These are phyloP conservation scores for Microbotryum silenes-acaulis DNA, from an alignment of 1,284 basidiomycete genomes.

Conservation along the genomic window DNA sequence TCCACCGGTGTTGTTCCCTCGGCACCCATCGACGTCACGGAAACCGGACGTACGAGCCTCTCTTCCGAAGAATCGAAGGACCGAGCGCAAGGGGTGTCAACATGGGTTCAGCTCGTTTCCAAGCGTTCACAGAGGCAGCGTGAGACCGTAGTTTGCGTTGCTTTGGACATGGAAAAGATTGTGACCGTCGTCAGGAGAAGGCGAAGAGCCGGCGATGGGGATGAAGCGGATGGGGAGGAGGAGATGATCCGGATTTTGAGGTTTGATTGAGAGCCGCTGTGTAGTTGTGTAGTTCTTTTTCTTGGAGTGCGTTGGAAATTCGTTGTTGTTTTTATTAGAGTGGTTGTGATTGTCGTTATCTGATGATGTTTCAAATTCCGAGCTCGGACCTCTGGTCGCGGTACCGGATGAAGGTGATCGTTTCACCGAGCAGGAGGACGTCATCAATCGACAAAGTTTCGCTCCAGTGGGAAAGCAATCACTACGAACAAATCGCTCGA, in stretches of 20 bases:
- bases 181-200: constrained; percentile 4
- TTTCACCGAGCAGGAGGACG: too few species aligned
- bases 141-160: constrained; percentile 1
- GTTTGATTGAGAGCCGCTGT: constrained; percentile 14
- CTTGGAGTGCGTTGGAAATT: background rate
- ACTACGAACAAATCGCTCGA: too few species aligned
- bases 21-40: background rate
- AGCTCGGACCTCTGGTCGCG: too few species aligned
- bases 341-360: too few species aligned
- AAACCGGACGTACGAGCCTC: background rate
- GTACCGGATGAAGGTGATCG: too few species aligned
- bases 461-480: too few species aligned
- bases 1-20: background rate
- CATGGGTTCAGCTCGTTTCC: too few species aligned
- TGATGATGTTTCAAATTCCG: too few species aligned
- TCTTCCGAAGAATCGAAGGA: background rate
- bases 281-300: background rate
- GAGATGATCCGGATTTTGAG: constrained; percentile 15
- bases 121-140: too few species aligned
- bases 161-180: constrained; percentile 26
- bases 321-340: background rate
- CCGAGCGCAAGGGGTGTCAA: background rate
- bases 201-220: background rate
- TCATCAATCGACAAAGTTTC: too few species aligned
- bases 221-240: background rate